Conservation (phyloP, 306 rosid species). For the Pyrus pyrifolia region DNA sequence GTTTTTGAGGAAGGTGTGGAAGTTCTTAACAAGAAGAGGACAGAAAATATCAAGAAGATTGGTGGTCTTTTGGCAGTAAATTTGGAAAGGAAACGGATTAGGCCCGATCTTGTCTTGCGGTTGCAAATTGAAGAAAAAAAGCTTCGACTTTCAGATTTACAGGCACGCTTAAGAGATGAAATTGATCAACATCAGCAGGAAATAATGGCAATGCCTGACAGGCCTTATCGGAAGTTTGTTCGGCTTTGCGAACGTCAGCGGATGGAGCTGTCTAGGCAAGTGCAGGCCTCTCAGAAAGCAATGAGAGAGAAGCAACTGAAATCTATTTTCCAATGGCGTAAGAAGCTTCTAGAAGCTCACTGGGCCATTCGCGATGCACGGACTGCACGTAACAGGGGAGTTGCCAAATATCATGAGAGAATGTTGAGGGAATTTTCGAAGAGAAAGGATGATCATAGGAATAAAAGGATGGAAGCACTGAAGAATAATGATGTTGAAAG, state of each 20-base stretch:
- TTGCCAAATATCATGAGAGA: conserved; percentile 93
- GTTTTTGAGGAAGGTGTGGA: conserved; percentile 85
- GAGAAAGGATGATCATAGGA: conserved; percentile 89
- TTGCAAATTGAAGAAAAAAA: conserved; percentile 96
- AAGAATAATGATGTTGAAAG: conserved; percentile 97
- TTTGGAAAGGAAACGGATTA: conserved; percentile 87
- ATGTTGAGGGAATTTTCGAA: conserved; percentile 93
- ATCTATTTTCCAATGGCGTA: conserved; percentile 93
- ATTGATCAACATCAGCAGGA: conserved; percentile 96
- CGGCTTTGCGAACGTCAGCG: conserved; percentile 95
- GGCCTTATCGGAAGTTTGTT: conserved; percentile 94
- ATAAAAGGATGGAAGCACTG: conserved; percentile 90
- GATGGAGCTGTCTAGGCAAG: conserved; percentile 82
- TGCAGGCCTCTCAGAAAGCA: conserved; percentile 84
- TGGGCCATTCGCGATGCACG: conserved; percentile 98
- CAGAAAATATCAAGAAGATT: conserved; percentile 76
- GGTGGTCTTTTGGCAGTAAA: conserved; percentile 83
- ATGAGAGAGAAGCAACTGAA: conserved; percentile 85
- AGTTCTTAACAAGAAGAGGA: conserved; percentile 64
- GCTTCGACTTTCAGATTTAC: conserved; percentile 77
- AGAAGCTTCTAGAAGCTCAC: conserved; percentile 92
- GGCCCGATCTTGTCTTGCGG: conserved; percentile 86
- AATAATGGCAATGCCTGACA: conserved; percentile 98
- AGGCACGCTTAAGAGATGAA: conserved; percentile 90
- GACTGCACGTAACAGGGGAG: conserved; percentile 92